Evolutionary conservation across 768 basidiomycete genomes (phyloP).

Genomic region (Pleurotus citrinopileatus): DNA sequence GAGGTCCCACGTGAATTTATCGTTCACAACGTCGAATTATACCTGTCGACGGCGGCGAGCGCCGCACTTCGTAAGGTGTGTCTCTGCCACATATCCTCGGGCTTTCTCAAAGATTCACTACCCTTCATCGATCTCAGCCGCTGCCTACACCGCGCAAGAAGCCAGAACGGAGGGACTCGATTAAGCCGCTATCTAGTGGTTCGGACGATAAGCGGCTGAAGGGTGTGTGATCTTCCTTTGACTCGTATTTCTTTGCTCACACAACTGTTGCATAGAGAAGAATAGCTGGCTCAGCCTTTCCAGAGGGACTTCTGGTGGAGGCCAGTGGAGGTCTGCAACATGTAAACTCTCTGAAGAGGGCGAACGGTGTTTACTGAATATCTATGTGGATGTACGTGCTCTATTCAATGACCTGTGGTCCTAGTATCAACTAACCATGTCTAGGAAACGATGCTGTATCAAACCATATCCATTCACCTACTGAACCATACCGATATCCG

Average conservation of each 20-base stretch:
- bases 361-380: conserved; percentile 62
- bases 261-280: conserved; percentile 47
- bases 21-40: conserved; percentile 55
- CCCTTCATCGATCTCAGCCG: conserved; percentile 23
- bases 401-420: background rate
- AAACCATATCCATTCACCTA: conserved; percentile 70
- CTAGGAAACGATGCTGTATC: conserved; percentile 71
- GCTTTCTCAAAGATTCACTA: conserved; percentile 1
- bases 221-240: conserved; percentile 35
- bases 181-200: conserved; percentile 31
- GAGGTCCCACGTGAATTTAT: conserved; percentile 47
- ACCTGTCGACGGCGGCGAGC: conserved; percentile 51
- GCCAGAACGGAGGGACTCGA: conserved; percentile 49
- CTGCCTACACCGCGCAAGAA: conserved; percentile 49
- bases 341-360: conserved; percentile 71
- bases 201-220: conserved; percentile 57
- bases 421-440: background rate
- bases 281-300: conserved; percentile 67
- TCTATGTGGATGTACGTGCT: conserved; percentile 68
- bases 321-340: conserved; percentile 71
- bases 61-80: conserved; percentile 56
- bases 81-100: background rate
- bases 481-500: conserved; percentile 81
- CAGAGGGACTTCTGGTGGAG: conserved; percentile 45
- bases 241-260: background rate